phyloP scores from a whole-genome alignment of 768 basidiomycete species.

The Kwoniella shandongensis region DNA sequence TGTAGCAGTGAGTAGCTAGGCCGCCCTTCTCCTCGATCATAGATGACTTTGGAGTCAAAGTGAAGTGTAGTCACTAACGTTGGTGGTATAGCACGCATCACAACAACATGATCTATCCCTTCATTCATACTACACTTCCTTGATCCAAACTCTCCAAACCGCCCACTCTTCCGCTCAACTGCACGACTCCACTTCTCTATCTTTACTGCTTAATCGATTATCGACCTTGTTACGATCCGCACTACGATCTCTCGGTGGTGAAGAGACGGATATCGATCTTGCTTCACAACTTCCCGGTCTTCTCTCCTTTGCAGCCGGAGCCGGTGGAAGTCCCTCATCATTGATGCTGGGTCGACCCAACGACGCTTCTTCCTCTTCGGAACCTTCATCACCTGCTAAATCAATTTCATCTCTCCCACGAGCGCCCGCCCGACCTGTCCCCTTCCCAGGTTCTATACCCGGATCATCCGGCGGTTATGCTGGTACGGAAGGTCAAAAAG shows the following conservation, averaged over 20 bases:
- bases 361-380: constrained; percentile 6
- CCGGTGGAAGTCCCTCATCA: background rate
- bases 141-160: constrained; percentile 59
- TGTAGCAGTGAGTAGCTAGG: constrained; percentile 68
- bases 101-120: constrained; percentile 85
- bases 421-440: constrained; percentile 36
- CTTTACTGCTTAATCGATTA: constrained; percentile 70
- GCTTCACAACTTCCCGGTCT: constrained; percentile 21
- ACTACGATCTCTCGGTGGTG: constrained; percentile 62
- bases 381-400: constrained; percentile 20
- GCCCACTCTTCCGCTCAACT: constrained; percentile 54
- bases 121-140: constrained; percentile 82
- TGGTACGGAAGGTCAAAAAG: constrained; percentile 56
- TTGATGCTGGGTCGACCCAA: background rate
- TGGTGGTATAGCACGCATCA: constrained; percentile 68
- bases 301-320: background rate
- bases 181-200: constrained; percentile 62
- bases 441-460: constrained; percentile 41
- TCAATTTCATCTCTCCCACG: constrained; percentile 52
- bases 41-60: too few species aligned
- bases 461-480: constrained; percentile 49
- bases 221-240: constrained; percentile 70
- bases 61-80: background rate
- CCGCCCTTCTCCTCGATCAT: background rate
- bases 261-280: constrained; percentile 54